Percentiles rank a stretch among this genome's conserved stretches.
phyloP scores from a whole-genome alignment of 768 basidiomycete genomes.

The Multifurca ochricompacta region DNA sequence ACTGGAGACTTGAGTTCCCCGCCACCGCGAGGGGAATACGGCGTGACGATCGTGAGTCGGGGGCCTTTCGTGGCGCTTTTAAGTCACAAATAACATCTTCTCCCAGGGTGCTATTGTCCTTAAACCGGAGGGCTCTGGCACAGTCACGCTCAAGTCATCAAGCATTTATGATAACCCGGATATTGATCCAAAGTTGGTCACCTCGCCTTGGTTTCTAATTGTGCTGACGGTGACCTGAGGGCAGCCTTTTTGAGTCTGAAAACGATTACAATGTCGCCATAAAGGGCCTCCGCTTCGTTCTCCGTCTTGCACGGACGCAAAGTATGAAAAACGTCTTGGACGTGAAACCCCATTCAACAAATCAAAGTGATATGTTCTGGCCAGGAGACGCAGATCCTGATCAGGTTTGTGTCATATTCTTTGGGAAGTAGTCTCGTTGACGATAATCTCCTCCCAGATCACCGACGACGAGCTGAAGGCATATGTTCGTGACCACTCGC shows the following conservation, averaged over 20 bases:
- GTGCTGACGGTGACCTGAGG: not conserved
- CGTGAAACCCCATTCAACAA: not conserved
- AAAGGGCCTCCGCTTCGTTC: not conserved
- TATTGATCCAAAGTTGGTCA: slow-evolving; percentile 1
- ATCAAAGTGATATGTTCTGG: slow-evolving; percentile 2
- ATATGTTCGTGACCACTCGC: slow-evolving; percentile 1
- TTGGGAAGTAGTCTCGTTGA: slow-evolving; percentile 10
- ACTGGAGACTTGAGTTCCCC: not conserved
- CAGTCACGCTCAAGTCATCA: not conserved
- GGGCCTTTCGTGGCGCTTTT: not conserved
- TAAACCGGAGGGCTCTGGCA: slow-evolving; percentile 2
- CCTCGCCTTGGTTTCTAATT: not conserved
- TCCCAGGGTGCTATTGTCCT: not conserved
- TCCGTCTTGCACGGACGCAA: not conserved
- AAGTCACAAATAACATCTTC: not conserved
- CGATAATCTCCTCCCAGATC: not conserved
- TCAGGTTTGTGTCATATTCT: not conserved
- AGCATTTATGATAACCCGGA: slow-evolving; percentile 6
- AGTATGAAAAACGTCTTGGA: slow-evolving; percentile 9
- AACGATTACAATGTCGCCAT: not conserved
- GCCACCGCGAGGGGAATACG: not conserved
- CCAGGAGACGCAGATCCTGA: slow-evolving; percentile 5
- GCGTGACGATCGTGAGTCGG: not conserved
- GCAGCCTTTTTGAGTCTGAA: slow-evolving; percentile 1
- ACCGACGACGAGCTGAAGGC: slow-evolving; percentile 9